Base-by-base conservation (phyloP, 805 yeast species). In the Wickerhamomyces alni region DNA sequence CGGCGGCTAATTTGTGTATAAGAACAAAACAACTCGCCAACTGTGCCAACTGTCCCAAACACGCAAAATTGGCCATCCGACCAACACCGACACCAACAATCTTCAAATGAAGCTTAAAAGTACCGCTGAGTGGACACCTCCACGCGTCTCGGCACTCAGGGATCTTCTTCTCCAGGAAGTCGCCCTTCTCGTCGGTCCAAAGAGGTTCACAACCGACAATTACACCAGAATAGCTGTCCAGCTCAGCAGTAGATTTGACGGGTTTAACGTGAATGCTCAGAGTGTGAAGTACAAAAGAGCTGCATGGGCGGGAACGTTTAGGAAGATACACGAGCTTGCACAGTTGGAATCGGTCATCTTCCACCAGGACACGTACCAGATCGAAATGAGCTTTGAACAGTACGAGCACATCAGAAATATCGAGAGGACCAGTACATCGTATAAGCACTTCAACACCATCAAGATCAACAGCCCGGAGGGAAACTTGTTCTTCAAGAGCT, bases 401-500 rank as follows among this genome's bases (percentile, higher is more conserved):
- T 27, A 27, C 13, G 15, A 27, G 13, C 15, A 27, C 15, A 27
- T 27, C 15, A 27, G 13, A 15, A 13, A n/a, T 27, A 9, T 8
- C 7, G 30, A 27, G 15, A 9, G 15, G 15, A 10, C 8, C 15
- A 27, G 13, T 6, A n/a, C 15, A 8, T 6, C 30, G 10, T 27
- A 27, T n/a, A 27, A 27, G 15, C 13, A 11, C 30, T 27, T 27
- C 26, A 8, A 11, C 26, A 24, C 26, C 41, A 39, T 37, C 37
- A 27, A 35, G 45, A 45, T 29, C 22, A 44, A n/a, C 17, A 17
- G 30, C 26, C 8, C 26, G 8, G 8, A 24, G 8, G 26, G 26
- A 24, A 24, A 24, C 11, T 24, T 11, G 10, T 24, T 24, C 11
- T 24, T 8, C 11, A 24, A 24, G 11, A 8, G 10, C 26, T 24